phyloP scores from a whole-genome alignment of 768 basidiomycete genomes.

The Candolleomyces efflorescens region DNA sequence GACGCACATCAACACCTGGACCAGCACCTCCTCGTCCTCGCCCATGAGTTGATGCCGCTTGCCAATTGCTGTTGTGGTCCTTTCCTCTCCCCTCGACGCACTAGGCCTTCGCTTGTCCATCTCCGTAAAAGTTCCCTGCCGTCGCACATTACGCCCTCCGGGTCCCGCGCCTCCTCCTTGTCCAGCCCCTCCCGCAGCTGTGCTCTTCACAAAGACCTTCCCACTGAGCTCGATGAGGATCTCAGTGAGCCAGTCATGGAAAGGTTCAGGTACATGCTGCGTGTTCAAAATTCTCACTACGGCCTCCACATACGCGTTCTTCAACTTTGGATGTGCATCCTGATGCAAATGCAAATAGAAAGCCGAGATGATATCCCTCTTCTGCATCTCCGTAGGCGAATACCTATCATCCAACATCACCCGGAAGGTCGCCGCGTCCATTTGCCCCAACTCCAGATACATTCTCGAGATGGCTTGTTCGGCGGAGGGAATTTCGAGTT shows the following conservation, averaged over 20 bases:
- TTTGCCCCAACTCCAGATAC: slow-evolving; percentile 16
- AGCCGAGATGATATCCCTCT: slow-evolving; percentile 24
- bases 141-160: not conserved
- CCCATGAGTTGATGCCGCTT: slow-evolving; percentile 1
- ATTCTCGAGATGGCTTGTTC: slow-evolving; percentile 17
- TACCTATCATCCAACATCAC: slow-evolving; percentile 28
- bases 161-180: slow-evolving; percentile 17
- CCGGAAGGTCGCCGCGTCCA: slow-evolving; percentile 22
- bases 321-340: slow-evolving; percentile 17
- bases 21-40: slow-evolving; percentile 17
- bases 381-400: slow-evolving; percentile 22
- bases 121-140: too few species aligned
- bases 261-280: slow-evolving; percentile 25
- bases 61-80: slow-evolving; percentile 3
- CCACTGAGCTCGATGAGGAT: slow-evolving; percentile 13
- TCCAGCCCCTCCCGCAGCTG: slow-evolving; percentile 3
- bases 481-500: slow-evolving; percentile 18
- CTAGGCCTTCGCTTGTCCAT: too few species aligned
- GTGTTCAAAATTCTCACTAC: slow-evolving; percentile 26
- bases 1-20: slow-evolving; percentile 24
- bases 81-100: not conserved
- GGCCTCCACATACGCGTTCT: slow-evolving; percentile 22
- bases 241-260: slow-evolving; percentile 28
- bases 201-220: not conserved
- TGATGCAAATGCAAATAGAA: slow-evolving; percentile 27